Evolutionary conservation across 345 rosid genomes (phyloP).

Genomic region (Reutealis trisperma): DNA sequence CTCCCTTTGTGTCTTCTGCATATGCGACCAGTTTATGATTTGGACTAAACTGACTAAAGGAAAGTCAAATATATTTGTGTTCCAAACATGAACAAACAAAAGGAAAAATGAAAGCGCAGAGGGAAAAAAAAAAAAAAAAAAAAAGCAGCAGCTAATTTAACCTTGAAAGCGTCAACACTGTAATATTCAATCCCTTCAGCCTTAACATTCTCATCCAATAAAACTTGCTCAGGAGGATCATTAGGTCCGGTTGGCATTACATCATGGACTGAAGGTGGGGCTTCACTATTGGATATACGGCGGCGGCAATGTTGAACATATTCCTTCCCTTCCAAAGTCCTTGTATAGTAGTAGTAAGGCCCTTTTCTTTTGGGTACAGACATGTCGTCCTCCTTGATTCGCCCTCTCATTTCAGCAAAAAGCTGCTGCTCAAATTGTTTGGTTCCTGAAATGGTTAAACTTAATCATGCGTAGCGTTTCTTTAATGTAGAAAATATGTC

Average conservation of each 20-base stretch:
- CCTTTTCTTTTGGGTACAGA: conserved; percentile 72
- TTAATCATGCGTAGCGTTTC: too few species aligned
- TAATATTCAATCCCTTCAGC: conserved; percentile 61
- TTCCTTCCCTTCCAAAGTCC: conserved; percentile 82
- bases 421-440: conserved; percentile 65
- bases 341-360: conserved; percentile 66
- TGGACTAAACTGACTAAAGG: conserved; percentile 58
- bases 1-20: conserved; percentile 86
- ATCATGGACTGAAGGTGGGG: conserved; percentile 65
- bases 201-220: conserved; percentile 85
- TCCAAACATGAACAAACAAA: background rate
- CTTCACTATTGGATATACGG: conserved; percentile 33
- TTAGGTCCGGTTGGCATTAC: conserved; percentile 67
- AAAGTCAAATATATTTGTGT: too few species aligned
- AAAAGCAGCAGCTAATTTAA: conserved; percentile 22
- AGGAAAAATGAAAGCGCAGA: background rate
- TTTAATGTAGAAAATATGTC: too few species aligned
- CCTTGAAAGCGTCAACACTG: conserved; percentile 65
- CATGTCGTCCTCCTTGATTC: conserved; percentile 88
- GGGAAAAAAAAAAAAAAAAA: too few species aligned
- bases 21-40: conserved; percentile 76
- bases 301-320: conserved; percentile 79
- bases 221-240: conserved; percentile 76
- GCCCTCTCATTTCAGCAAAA: conserved; percentile 67
- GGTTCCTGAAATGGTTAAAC: conserved; percentile 42